Conservation (phyloP, 2,329 filamentous ascomycete genomes). For the Pseudocercospora pini-densiflorae region DNA sequence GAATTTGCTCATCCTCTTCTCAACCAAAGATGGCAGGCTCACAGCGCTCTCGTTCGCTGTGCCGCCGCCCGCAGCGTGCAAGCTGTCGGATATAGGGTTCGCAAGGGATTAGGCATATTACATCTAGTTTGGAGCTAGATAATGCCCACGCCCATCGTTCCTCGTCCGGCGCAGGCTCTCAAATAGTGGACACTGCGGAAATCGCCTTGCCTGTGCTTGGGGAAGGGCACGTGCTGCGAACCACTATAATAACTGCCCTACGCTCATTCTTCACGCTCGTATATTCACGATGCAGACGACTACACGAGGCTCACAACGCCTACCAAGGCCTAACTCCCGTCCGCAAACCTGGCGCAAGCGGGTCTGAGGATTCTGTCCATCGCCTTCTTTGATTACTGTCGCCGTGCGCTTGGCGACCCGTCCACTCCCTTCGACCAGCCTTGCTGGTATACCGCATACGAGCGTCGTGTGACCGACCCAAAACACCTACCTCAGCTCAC, state of each 20-base stretch:
- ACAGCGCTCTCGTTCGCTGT: neutral
- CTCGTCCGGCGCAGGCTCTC: neutral
- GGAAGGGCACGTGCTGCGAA: slow-evolving; percentile 2
- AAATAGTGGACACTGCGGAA: neutral
- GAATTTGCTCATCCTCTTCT: neutral
- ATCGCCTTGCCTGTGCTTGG: neutral
- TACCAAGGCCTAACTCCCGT: slow-evolving; percentile 49
- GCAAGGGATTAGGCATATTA: neutral
- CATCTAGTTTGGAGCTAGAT: slow-evolving; percentile 4
- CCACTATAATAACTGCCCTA: slow-evolving; percentile 4
- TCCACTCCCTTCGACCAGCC: slow-evolving; percentile 19
- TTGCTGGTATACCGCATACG: neutral
- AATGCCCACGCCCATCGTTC: neutral
- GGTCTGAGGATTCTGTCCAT: slow-evolving; percentile 48
- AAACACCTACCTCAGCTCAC: slow-evolving; percentile 9
- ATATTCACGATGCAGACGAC: slow-evolving; percentile 35
- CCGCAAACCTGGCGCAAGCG: slow-evolving; percentile 56
- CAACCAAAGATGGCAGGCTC: neutral
- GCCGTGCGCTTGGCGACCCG: slow-evolving; percentile 23
- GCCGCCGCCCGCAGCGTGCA: neutral
- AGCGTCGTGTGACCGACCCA: slow-evolving; percentile 24
- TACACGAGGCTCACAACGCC: slow-evolving; percentile 40
- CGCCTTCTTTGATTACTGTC: slow-evolving; percentile 18
- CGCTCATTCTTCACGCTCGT: slow-evolving; percentile 20
- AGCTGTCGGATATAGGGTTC: slow-evolving; percentile 1